Conservation (phyloP, 148 eudicot species). For the Beta vulgaris region DNA sequence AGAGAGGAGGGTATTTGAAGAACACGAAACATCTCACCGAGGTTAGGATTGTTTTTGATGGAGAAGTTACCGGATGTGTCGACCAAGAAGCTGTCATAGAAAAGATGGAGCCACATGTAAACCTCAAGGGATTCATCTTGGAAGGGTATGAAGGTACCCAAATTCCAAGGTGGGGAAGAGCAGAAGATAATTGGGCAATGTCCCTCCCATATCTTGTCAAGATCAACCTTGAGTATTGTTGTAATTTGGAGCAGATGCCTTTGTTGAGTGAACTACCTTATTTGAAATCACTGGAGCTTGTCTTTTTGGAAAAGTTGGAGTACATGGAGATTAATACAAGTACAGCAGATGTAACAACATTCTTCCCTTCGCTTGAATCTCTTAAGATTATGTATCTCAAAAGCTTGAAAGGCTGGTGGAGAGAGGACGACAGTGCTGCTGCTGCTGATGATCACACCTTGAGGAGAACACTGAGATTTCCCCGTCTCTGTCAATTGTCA, state of each 20-base stretch:
- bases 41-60: not conserved
- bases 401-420: conserved; percentile 28
- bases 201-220: conserved; percentile 26
- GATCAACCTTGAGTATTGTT: not conserved
- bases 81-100: conserved; percentile 8
- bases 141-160: not conserved
- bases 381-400: not conserved
- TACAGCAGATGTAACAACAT: not conserved
- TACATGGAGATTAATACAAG: conserved; percentile 10
- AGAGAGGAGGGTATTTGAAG: not conserved
- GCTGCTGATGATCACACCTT: not conserved
- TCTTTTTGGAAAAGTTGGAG: conserved; percentile 1
- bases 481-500: not conserved
- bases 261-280: conserved; percentile 9
- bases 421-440: not conserved
- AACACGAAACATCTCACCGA: not conserved
- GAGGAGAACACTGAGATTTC: not conserved
- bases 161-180: conserved; percentile 28
- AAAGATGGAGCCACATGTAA: conserved; percentile 21
- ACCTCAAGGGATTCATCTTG: conserved; percentile 5
- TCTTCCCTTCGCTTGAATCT: conserved; percentile 24
- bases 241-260: conserved; percentile 3
- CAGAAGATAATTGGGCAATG: not conserved
- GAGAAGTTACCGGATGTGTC: no score
- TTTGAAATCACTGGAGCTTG: conserved; percentile 8